Evolutionary conservation across 768 basidiomycete genomes (phyloP), one percentile per base, ranked within the genome.

Genomic region (Albatrellus ellisii): DNA sequence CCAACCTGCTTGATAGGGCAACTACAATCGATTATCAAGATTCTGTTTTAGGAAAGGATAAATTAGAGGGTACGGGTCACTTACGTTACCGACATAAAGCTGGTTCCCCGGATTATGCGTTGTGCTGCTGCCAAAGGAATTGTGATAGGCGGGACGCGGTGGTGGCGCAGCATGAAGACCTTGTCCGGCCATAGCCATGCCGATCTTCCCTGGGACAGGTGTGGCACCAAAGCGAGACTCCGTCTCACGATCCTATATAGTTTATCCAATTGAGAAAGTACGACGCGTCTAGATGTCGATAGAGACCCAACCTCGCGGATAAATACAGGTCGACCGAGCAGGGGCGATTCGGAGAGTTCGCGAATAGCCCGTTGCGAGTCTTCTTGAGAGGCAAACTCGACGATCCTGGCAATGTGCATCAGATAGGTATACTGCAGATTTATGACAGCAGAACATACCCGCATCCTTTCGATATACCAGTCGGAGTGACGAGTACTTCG

Each of bases 1-100:
- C 94, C 94, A 99, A 24, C 89, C 89, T n/a, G 90, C 91, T 64
- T 92, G 89, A 56, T 87, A 89, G 2, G 91, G 92, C 22, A 98
- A 64, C 92, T 97, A 49, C 4, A 42, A 8, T 18, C 45, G 11
- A 4, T 6, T 31, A 36, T 25, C 24, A 12, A n/a, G n/a, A n/a
- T n/a, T n/a, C n/a, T n/a, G 26, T 35, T 32, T n/a, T 10, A 12
- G 7, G 6, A 1, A 2, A 37, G 15, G 25, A 39, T 15, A n/a
- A 29, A 22, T 15, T 21, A 15, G 15, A 42, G n/a, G 1, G 17
- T 39, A 28, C 10, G 20, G 25, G 26, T 33, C 4, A 50, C 79
- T 54, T 52, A 91, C 90, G 57, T 91, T 91, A 42, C 90, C 88
- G 49, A 94, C 84, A 47, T 91, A 92, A 32, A 94, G 73, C 54